Conservation (phyloP, 2,329 filamentous ascomycete species). For the Claviceps pazoutovae region DNA sequence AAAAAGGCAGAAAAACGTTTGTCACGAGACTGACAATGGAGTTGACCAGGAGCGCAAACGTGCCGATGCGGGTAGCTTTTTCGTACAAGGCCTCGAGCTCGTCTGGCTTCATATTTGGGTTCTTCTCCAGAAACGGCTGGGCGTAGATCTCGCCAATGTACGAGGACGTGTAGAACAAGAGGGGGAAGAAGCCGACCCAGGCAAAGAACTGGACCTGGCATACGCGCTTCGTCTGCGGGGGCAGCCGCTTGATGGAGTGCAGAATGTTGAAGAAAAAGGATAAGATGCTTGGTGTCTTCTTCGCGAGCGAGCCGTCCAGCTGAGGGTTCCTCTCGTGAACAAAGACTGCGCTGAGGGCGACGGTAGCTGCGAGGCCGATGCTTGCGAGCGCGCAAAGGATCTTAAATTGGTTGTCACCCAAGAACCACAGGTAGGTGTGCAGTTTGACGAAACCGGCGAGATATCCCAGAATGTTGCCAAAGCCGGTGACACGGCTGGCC, state of each 20-base stretch:
- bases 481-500: conserved; percentile 73
- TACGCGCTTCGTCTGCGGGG: conserved; percentile 68
- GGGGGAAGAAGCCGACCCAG: conserved; percentile 93
- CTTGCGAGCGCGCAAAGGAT: conserved; percentile 78
- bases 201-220: conserved; percentile 74
- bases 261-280: conserved; percentile 70
- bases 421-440: conserved; percentile 58
- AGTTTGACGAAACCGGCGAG: conserved; percentile 75
- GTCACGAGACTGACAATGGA: conserved; percentile 70
- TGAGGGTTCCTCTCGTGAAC: conserved; percentile 73
- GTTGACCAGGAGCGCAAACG: conserved; percentile 79
- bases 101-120: conserved; percentile 62
- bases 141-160: conserved; percentile 90
- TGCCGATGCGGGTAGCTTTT: conserved; percentile 71
- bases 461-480: conserved; percentile 86
- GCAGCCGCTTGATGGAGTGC: conserved; percentile 61
- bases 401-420: conserved; percentile 86
- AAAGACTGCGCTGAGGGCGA: conserved; percentile 52
- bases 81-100: conserved; percentile 75
- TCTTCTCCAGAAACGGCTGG: conserved; percentile 61
- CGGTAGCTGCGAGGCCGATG: conserved; percentile 53
- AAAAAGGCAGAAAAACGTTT: conserved; percentile 72
- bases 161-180: conserved; percentile 88
- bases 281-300: conserved; percentile 50
- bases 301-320: conserved; percentile 48